A percentile compares a stretch with the other conserved stretches of the same genome.
Conservation (phyloP, 345 rosid species). For the Populus nigra region DNA sequence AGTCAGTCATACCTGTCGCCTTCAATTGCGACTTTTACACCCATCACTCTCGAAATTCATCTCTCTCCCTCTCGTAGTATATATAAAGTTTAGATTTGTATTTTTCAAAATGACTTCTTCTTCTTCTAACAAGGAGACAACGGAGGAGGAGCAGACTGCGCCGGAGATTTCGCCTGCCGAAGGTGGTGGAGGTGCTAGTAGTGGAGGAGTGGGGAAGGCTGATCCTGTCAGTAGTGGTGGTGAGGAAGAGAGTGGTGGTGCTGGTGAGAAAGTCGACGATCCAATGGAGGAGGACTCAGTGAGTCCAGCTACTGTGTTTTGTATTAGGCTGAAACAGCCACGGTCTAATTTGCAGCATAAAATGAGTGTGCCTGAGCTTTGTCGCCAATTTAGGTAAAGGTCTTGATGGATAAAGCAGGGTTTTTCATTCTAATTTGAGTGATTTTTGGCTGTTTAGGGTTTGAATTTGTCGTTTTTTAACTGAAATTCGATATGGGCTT, state of each 20-base stretch:
- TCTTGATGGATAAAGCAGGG: not conserved
- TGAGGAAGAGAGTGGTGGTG: slow-evolving; percentile 28
- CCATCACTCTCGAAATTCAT: slow-evolving; percentile 40
- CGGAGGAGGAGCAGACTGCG: slow-evolving; percentile 16
- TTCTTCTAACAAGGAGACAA: not conserved
- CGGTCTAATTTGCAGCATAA: slow-evolving; percentile 76
- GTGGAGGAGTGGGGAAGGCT: not conserved
- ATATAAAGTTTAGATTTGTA: slow-evolving; percentile 39
- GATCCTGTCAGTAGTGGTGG: not conserved
- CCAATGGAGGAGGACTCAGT: slow-evolving; percentile 75
- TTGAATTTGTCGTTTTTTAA: not conserved
- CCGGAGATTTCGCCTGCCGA: not conserved
- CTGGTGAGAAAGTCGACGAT: slow-evolving; percentile 38
- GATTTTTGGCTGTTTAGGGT: not conserved
- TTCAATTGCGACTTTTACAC: slow-evolving; percentile 78
- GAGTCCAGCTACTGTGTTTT: slow-evolving; percentile 81
- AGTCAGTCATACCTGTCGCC: slow-evolving; percentile 83
- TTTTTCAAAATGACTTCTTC: slow-evolving; percentile 48
- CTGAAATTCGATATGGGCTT: not conserved
- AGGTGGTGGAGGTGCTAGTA: not conserved
- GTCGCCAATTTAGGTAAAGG: slow-evolving; percentile 81
- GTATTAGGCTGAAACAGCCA: slow-evolving; percentile 84
- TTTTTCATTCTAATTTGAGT: not conserved
- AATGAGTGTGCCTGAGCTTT: slow-evolving; percentile 86
- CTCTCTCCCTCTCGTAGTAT: slow-evolving; percentile 22